phyloP scores from a whole-genome alignment of 2,329 filamentous ascomycete genomes.

The Lachnum nothofagi region DNA sequence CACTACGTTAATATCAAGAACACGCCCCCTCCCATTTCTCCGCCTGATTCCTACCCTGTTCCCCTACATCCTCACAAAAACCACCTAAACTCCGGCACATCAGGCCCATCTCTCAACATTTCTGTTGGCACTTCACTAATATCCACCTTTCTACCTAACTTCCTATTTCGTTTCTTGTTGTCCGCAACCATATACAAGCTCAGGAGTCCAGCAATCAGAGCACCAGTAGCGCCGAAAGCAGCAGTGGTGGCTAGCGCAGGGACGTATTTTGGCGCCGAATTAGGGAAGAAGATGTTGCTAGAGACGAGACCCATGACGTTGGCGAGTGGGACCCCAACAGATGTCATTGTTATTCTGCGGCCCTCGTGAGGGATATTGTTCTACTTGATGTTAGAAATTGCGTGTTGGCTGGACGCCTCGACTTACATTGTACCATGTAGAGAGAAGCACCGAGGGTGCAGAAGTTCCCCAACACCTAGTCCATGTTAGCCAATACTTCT shows the following conservation, averaged over 20 bases:
- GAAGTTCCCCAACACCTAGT: conserved; percentile 44
- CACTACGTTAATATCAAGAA: too few species aligned
- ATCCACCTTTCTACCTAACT: conserved; percentile 25
- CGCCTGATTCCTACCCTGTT: too few species aligned
- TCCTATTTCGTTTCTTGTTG: conserved; percentile 27
- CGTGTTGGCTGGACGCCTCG: not conserved
- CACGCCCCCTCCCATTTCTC: too few species aligned
- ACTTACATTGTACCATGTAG: conserved; percentile 42
- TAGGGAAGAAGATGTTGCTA: conserved; percentile 61
- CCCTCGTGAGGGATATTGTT: conserved; percentile 63
- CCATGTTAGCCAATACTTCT: too few species aligned
- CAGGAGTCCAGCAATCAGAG: conserved; percentile 48
- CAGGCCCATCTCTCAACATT: conserved; percentile 50
- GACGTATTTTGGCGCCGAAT: conserved; percentile 62
- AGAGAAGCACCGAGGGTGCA: conserved; percentile 29
- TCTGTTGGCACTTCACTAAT: conserved; percentile 51
- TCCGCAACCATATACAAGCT: conserved; percentile 60
- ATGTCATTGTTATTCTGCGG: conserved; percentile 55
- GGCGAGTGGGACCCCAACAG: conserved; percentile 55
- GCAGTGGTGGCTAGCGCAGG: conserved; percentile 61
- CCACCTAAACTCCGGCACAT: conserved; percentile 52
- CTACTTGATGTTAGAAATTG: not conserved
- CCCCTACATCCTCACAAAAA: conserved; percentile 37
- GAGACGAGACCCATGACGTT: conserved; percentile 66
- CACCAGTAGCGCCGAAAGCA: conserved; percentile 57